Base-by-base conservation (phyloP, 179 eudicot species). In the Vitellaria paradoxa region DNA sequence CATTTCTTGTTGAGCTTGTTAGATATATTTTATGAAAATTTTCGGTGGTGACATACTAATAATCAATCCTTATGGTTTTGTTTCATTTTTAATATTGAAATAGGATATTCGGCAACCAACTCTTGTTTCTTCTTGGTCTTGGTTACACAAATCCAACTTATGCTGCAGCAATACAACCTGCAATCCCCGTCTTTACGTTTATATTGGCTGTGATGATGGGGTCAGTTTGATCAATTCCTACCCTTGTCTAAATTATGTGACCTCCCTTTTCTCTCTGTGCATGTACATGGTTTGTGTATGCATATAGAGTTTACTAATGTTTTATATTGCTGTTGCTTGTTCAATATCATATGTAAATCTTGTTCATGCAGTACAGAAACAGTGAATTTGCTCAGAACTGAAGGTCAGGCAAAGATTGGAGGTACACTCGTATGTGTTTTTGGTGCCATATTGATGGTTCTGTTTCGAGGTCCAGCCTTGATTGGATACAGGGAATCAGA, bases 131-230 rank as follows among this genome's bases (percentile, higher is more conserved):
- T 76, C 83, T 91, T 84, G 99, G 99, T 75, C 94, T 95, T 81
- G 92, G 96, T 82, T 95, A 91, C 88, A 95, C 99, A 68, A 93
- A 86, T 86, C 99, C 99, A 81, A 86, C 94, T 56, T 95, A 95
- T 84, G 99, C 99, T 56, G 97, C 98, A 68, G 99, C 99, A 75
- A 87, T 88, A 82, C 99, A 95, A 72, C 97, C 99, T 88, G 85
- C 99, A 59, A 93, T 95, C 81, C 99, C 99, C 52, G 99, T 95
- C 76, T 95, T 95, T 67, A 95, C 99, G 56, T 95, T 95, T 79
- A 82, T 93, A 77, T 81, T 95, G 52, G 97, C 99, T 74, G 89
- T 84, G 9, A 56, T 89, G 30, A 95, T 91, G 99, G 99, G 99
- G 99, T 95, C 84, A 86, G 98, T 89, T 73, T 30, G 66, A 73